These are phyloP conservation scores for Candida bentonensis DNA, from an alignment of 805 yeast species.

Conservation along the genomic window DNA sequence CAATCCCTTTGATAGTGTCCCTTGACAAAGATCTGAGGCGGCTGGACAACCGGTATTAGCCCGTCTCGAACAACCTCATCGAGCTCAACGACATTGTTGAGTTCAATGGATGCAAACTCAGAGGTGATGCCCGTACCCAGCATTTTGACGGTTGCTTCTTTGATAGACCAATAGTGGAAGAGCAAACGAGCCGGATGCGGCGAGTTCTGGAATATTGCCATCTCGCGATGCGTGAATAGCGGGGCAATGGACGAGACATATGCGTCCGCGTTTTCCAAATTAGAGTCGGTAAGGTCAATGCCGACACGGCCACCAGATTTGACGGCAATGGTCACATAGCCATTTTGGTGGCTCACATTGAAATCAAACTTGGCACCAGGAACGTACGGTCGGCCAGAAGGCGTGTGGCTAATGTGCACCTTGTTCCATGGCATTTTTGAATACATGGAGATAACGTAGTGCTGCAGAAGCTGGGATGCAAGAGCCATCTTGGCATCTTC, in stretches of 20 bases:
- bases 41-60: neutral
- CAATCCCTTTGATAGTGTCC: slow-evolving; percentile 5
- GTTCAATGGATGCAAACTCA: slow-evolving; percentile 19
- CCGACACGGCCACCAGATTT: slow-evolving; percentile 24
- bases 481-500: slow-evolving; percentile 27
- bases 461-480: slow-evolving; percentile 32
- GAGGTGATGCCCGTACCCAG: slow-evolving; percentile 45
- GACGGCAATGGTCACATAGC: slow-evolving; percentile 33
- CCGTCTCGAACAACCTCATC: slow-evolving; percentile 4
- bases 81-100: slow-evolving; percentile 11
- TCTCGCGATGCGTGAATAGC: neutral
- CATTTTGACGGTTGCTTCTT: slow-evolving; percentile 61
- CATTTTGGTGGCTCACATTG: slow-evolving; percentile 48
- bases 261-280: slow-evolving; percentile 1
- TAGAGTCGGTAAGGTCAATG: slow-evolving; percentile 31
- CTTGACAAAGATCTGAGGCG: slow-evolving; percentile 3
- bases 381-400: slow-evolving; percentile 46
- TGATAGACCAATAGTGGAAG: slow-evolving; percentile 56
- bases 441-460: slow-evolving; percentile 26
- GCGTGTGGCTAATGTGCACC: slow-evolving; percentile 21
- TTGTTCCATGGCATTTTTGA: slow-evolving; percentile 10
- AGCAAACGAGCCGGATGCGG: slow-evolving; percentile 4
- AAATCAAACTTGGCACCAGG: slow-evolving; percentile 25
- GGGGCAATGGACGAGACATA: neutral
- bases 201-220: neutral